These are phyloP conservation scores for Diaporthe velutina DNA, from an alignment of 2,329 filamentous ascomycete species.

Conservation along the genomic window DNA sequence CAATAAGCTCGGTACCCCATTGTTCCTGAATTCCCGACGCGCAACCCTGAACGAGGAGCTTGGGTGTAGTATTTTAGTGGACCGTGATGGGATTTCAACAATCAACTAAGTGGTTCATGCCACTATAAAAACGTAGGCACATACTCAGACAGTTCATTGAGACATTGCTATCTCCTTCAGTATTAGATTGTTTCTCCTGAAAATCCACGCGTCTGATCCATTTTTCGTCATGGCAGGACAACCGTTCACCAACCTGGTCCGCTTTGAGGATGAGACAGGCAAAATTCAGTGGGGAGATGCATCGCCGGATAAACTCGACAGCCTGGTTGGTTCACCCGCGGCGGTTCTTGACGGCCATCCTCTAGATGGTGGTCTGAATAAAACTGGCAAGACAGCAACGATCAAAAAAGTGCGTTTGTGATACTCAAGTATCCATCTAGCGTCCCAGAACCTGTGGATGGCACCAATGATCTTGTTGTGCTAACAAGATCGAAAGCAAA, in stretches of 20 bases:
- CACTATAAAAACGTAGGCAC: neutral
- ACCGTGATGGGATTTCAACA: too few species aligned
- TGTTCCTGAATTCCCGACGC: neutral
- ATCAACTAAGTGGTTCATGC: neutral
- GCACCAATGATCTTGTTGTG: neutral
- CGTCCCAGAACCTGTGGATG: neutral
- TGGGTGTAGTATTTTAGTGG: too few species aligned
- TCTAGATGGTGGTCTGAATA: neutral
- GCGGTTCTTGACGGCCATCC: neutral
- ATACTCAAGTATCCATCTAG: too few species aligned
- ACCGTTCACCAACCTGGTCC: constrained; percentile 6
- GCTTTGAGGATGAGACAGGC: neutral
- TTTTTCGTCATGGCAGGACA: constrained; percentile 3
- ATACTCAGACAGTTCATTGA: too few species aligned
- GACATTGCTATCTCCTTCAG: too few species aligned
- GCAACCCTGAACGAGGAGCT: neutral
- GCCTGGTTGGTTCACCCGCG: neutral
- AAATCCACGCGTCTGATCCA: too few species aligned
- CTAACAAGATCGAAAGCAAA: neutral
- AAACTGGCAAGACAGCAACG: neutral
- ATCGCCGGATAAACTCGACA: neutral
- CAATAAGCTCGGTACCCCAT: neutral
- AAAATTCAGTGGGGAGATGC: neutral
- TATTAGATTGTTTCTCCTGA: neutral
- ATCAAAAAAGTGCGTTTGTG: constrained; percentile 1